Base-by-base conservation (phyloP, 225 moss, liverwort and hornwort species). In the Sphagnum tenellum region DNA sequence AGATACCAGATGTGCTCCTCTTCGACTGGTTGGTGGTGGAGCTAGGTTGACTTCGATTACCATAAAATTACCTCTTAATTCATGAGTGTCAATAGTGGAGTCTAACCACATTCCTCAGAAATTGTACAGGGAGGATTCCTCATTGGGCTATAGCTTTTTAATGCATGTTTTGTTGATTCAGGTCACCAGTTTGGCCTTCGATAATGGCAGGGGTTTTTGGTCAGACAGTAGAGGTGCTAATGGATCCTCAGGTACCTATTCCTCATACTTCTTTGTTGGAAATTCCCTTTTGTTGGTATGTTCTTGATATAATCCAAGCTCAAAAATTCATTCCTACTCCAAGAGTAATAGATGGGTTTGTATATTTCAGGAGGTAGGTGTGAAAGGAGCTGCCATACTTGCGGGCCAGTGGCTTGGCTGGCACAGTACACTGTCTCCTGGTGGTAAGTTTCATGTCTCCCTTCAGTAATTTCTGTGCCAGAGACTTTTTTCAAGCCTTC, bases 341-440 rank as follows among this genome's bases (percentile, higher is more conserved):
- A 61, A 61, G 56, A 4, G 9, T 50, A 9, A 6, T 7, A 44
- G 13, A 45, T 29, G 44, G 68, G 47, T 46, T 12, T 4, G 12
- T 63, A 7, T 48, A 48, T 14, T 50, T 54, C 88, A 95, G 88
- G 95, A 92, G 69, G 95, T 95, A 47, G 95, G 95, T 45, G 89
- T 95, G 54, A 92, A 89, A 78, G 95, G 95, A 76, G 95, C 95
- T 73, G 95, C 91, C 56, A 70, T 88, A 66, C 89, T 95, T 69
- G 95, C 95, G 56, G 92, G 89, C 49, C 81, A 85, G 63, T 92
- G 86, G 88, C 78, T 92, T 63, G 95, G 89, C 57, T 95, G 95
- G 95, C 79, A 92, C 67, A 72, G 78, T 65, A 81, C 86, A 8
- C 75, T 92, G 4, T 76, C 78, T 59, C 76, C 79, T 55, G 46